Evolutionary conservation across 768 basidiomycete species (phyloP).

Genomic region (Mycena rosella): DNA sequence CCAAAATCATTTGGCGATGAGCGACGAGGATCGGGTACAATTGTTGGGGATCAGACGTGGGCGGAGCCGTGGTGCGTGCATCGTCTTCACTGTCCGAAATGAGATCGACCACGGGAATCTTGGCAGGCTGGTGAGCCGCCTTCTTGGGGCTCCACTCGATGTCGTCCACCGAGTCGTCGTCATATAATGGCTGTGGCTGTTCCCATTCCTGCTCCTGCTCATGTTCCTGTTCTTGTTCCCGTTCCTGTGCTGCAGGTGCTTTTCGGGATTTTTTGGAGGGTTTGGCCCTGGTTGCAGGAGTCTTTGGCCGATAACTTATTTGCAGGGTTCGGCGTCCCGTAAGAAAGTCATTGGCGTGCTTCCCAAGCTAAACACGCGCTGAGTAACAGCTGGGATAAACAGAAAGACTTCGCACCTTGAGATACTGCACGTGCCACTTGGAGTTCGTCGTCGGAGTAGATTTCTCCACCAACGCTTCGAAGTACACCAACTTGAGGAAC

Average conservation of each 20-base stretch:
- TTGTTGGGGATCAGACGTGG: slow-evolving; percentile 18
- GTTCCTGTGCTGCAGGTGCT: slow-evolving; percentile 38
- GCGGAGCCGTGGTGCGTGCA: neutral
- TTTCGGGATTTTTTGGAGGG: slow-evolving; percentile 40
- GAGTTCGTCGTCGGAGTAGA: slow-evolving; percentile 59
- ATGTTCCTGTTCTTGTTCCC: slow-evolving; percentile 40
- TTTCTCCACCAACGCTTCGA: slow-evolving; percentile 62
- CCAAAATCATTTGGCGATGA: slow-evolving; percentile 45
- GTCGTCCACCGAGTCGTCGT: slow-evolving; percentile 37
- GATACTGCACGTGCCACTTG: slow-evolving; percentile 62
- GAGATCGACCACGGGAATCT: slow-evolving; percentile 39
- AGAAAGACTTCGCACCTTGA: slow-evolving; percentile 55
- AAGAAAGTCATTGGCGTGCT: slow-evolving; percentile 46
- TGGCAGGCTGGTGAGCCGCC: slow-evolving; percentile 32
- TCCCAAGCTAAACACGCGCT: slow-evolving; percentile 48
- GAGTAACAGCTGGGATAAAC: slow-evolving; percentile 11
- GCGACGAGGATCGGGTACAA: slow-evolving; percentile 10
- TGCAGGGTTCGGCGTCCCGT: slow-evolving; percentile 39
- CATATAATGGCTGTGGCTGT: slow-evolving; percentile 42
- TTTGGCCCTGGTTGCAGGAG: slow-evolving; percentile 37
- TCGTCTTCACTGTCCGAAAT: slow-evolving; percentile 22
- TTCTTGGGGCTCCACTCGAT: slow-evolving; percentile 33
- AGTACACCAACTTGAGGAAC: slow-evolving; percentile 66
- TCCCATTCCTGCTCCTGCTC: slow-evolving; percentile 41
- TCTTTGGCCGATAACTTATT: slow-evolving; percentile 50